Evolutionary conservation across 2,329 filamentous ascomycete species (phyloP).

Genomic region (Colletotrichum filicis): DNA sequence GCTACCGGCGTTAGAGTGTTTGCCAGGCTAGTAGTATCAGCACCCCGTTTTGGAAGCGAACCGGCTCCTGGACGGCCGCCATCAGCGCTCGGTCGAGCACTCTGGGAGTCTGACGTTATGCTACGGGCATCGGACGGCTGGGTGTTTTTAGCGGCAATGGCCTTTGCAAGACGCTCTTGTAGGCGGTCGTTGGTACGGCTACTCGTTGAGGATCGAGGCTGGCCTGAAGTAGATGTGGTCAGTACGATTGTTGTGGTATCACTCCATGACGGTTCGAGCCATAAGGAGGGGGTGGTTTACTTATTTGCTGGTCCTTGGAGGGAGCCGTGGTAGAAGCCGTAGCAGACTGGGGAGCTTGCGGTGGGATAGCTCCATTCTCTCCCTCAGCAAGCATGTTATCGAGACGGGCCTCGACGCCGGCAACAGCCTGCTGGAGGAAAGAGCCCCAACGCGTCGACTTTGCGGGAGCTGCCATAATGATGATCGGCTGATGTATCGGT

Average conservation of each 20-base stretch:
- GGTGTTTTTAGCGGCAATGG: slow-evolving; percentile 77
- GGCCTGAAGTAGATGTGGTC: slow-evolving; percentile 43
- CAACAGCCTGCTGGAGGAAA: slow-evolving; percentile 89
- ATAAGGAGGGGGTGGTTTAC: neutral
- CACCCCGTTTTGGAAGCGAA: neutral
- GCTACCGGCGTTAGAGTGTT: neutral
- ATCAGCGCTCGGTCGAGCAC: slow-evolving; percentile 12
- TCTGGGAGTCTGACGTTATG: slow-evolving; percentile 10
- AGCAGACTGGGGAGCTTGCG: neutral
- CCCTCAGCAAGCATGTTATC: slow-evolving; percentile 92
- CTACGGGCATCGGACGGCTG: slow-evolving; percentile 20
- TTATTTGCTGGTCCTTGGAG: slow-evolving; percentile 10
- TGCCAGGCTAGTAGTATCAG: neutral
- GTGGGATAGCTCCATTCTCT: slow-evolving; percentile 47
- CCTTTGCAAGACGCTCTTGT: slow-evolving; percentile 89
- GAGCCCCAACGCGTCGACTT: slow-evolving; percentile 78
- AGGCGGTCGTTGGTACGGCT: slow-evolving; percentile 80
- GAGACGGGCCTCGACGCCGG: slow-evolving; percentile 91
- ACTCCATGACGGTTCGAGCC: neutral
- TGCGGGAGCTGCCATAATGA: slow-evolving; percentile 59
- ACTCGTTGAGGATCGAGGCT: slow-evolving; percentile 73
- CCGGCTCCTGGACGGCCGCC: neutral
- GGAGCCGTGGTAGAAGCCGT: neutral
- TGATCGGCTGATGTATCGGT: slow-evolving; percentile 35
- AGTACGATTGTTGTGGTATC: slow-evolving; percentile 36